Evolutionary conservation across 495 filamentous ascomycete genomes (phyloP).

Genomic region (Delitschia confertaspora): DNA sequence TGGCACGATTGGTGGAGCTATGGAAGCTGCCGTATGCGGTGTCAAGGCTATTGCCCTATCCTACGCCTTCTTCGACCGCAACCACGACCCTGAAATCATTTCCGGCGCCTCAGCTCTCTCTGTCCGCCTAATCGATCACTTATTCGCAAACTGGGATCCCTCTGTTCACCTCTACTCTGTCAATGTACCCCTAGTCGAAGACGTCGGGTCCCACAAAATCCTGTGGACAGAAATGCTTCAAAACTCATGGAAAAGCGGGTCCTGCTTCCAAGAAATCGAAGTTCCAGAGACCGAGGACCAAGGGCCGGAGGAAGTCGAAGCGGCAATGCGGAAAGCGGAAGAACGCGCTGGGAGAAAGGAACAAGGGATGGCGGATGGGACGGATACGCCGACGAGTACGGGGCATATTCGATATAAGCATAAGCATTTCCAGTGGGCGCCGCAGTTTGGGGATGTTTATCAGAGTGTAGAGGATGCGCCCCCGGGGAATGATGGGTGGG

Average conservation of each 20-base stretch:
- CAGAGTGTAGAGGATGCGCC: slow-evolving; percentile 67
- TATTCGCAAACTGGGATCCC: slow-evolving; percentile 62
- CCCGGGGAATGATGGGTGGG: slow-evolving; percentile 93
- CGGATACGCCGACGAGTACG: slow-evolving; percentile 15
- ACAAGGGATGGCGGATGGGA: slow-evolving; percentile 18
- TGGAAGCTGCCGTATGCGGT: slow-evolving; percentile 84
- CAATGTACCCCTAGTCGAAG: slow-evolving; percentile 73
- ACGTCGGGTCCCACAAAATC: slow-evolving; percentile 57
- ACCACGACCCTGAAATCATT: slow-evolving; percentile 73
- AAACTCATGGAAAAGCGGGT: slow-evolving; percentile 76
- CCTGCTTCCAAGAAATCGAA: slow-evolving; percentile 71
- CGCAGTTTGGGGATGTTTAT: slow-evolving; percentile 76
- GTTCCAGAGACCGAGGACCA: slow-evolving; percentile 42
- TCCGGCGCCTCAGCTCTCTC: slow-evolving; percentile 59
- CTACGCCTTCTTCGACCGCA: slow-evolving; percentile 76
- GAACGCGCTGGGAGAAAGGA: slow-evolving; percentile 35
- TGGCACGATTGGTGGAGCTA: slow-evolving; percentile 81
- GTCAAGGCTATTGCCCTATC: slow-evolving; percentile 70
- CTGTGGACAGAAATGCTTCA: slow-evolving; percentile 76
- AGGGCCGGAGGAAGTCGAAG: slow-evolving; percentile 52
- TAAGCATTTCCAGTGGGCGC: slow-evolving; percentile 91
- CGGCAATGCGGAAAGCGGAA: slow-evolving; percentile 46
- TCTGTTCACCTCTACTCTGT: slow-evolving; percentile 76
- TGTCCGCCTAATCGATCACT: slow-evolving; percentile 66
- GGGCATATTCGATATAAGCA: slow-evolving; percentile 45